Evolutionary conservation across 176 grass and related monocot genomes (phyloP), one percentile per base, ranked within the genome.

Genomic region (Hordeum marinum): DNA sequence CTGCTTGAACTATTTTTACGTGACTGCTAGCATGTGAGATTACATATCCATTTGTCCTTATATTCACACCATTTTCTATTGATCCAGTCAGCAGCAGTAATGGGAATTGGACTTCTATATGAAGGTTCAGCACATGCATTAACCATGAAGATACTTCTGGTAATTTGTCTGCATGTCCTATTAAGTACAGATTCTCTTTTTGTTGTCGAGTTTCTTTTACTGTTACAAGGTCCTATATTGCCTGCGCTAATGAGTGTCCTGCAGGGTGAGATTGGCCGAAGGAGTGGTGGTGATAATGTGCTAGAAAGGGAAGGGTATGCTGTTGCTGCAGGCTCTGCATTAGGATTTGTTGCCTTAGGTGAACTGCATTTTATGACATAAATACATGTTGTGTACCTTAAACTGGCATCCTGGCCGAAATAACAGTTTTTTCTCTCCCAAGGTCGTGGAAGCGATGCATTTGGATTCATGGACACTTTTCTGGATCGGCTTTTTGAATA

Each of bases 81-180:
- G 36, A 64, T 86, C 58, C 82, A 98, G 95, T 94, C 92, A 82
- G 92, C 95, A 67, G 95, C 95, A 85, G 68, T 98, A 50, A 92
- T 98, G 92, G 81, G 88, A 60, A 95, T 98, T 91, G 95, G 95
- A 60, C 92, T 98, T 86, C 91, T 98, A 17, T 95, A 91, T 70
- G 95, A 95, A 95, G 91, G 92, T 63, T 98, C 95, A 95, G 92
- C 92, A 13, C 92, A 98, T 88, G 89, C 95, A 62, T 86, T 95
- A 80, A 98, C 92, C 67, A 98, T 98, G 95, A 98, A 98, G 82
- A 91, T 98, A 74, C 95, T 98, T 95, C 89, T 98, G 92, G 95
- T 98, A 91, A 87, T 68, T 52, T 77, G 23, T 91, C 76, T 37
- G 10, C 9, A 26, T 68, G 8, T 55, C 34, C 48, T 67, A 80